Evolutionary conservation across 495 filamentous ascomycete species (phyloP).

Genomic region (Xylaria palmicola): DNA sequence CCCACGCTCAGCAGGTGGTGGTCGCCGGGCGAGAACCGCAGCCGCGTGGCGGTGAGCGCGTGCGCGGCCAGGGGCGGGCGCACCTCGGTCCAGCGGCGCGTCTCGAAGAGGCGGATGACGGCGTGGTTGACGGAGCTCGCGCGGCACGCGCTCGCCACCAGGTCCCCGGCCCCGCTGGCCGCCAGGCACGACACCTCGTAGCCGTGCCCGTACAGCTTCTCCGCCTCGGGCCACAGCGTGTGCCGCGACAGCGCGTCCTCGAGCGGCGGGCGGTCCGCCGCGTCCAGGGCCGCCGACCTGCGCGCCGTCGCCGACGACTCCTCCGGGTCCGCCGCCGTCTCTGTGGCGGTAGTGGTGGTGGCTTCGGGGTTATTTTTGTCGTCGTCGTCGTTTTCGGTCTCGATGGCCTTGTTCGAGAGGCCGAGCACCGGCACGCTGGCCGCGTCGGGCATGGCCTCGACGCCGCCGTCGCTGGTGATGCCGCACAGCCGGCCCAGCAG

Average conservation of each 20-base stretch:
- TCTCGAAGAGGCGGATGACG: constrained; percentile 88
- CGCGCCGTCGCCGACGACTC: constrained; percentile 39
- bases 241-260: constrained; percentile 88
- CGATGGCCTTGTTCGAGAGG: constrained; percentile 91
- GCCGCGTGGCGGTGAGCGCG: constrained; percentile 74
- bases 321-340: constrained; percentile 38
- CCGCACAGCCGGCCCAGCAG: constrained; percentile 69
- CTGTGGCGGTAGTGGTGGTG: constrained; percentile 35
- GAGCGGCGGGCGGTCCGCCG: constrained; percentile 68
- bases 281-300: constrained; percentile 45
- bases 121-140: constrained; percentile 92
- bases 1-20: constrained; percentile 79
- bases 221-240: constrained; percentile 91
- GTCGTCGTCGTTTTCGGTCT: constrained; percentile 54
- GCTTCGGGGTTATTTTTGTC: too few relatives aligned
- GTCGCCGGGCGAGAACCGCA: constrained; percentile 78
- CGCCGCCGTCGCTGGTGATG: constrained; percentile 34
- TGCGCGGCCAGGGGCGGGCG: constrained; percentile 79
- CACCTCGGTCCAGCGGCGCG: constrained; percentile 80
- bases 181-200: constrained; percentile 93
- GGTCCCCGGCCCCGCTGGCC: constrained; percentile 65
- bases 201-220: constrained; percentile 98
- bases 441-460: constrained; percentile 66
- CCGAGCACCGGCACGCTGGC: constrained; percentile 93
- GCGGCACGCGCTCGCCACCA: constrained; percentile 91